These are phyloP conservation scores for Chlorella ohadii DNA, from an alignment of 139 green algal genomes.

Conservation along the genomic window DNA sequence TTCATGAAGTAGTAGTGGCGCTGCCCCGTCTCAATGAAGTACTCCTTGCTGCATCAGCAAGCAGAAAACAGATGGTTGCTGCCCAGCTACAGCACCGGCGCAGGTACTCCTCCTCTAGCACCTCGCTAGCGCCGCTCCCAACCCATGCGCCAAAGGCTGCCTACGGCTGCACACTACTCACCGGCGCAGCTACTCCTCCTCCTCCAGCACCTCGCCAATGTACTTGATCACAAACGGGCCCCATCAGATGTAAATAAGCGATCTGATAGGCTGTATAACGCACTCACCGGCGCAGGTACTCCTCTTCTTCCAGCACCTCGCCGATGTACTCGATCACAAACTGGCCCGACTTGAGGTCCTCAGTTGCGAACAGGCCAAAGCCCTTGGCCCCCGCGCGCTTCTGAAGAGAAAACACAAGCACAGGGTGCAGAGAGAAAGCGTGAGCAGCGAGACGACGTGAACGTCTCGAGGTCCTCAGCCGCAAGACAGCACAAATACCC, in stretches of 20 bases:
- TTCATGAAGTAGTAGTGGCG: conserved; percentile 99
- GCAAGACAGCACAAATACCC: neutral
- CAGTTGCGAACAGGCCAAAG: conserved; percentile 85
- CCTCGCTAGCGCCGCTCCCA: too few relatives aligned
- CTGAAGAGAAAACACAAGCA: too few relatives aligned
- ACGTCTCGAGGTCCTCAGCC: too few relatives aligned
- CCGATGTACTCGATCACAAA: conserved; percentile 99
- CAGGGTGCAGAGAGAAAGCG: too few relatives aligned
- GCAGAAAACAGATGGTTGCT: too few relatives aligned
- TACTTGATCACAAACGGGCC: conserved; percentile 98
- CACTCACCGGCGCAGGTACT: conserved; percentile 79
- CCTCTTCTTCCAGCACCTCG: conserved; percentile 96
- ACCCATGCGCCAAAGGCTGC: too few relatives aligned
- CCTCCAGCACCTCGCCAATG: conserved; percentile 96
- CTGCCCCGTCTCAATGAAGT: conserved; percentile 83
- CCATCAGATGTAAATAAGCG: conserved; percentile 74
- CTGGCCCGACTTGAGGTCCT: conserved; percentile 81
- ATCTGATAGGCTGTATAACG: too few relatives aligned
- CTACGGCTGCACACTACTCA: too few relatives aligned
- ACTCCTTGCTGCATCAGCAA: conserved; percentile 64
- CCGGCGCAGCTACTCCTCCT: conserved; percentile 91
- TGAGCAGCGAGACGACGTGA: too few relatives aligned
- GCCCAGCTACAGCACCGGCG: too few relatives aligned
- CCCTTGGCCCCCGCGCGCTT: conserved; percentile 86
- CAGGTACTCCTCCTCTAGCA: conserved; percentile 96